Evolutionary conservation across 768 basidiomycete genomes (phyloP), one percentile per base, ranked within the genome.

Genomic region (Hericium alpestre): DNA sequence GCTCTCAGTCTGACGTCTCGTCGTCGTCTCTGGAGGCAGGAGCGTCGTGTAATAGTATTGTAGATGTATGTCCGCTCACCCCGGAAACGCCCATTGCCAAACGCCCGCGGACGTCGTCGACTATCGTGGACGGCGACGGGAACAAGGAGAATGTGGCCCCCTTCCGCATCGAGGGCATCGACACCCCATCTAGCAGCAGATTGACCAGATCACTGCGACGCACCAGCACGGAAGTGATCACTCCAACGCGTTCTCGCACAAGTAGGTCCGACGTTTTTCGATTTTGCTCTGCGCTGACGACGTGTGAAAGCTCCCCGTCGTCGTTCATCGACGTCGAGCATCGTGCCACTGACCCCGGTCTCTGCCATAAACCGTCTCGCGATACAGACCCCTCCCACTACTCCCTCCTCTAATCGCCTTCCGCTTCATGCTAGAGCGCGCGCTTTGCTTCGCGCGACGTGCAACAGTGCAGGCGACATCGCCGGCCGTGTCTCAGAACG

Each of bases 141-240:
- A 89, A 89, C 69, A 89, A 89, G 73, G 87, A 89, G 68, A 89
- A 89, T 63, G 76, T 88, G 16, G 84, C 86, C n/a, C 87, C 87
- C 1, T 76, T 78, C 61, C 69, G 68, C 49, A 60, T 65, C 37
- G 74, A 78, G 49, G 59, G 67, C 12, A 73, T 66, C 46, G 68
- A 65, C 41, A 51, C 61, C 11, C 56, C 74, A n/a, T 16, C 20
- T 25, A 37, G 49, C 25, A 37, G 49, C 5, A 20, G 49, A 51
- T 8, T 15, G 9, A 9, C 6, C 4, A 72, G 80, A 57, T 69
- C 72, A 16, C 64, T 74, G 25, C 68, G 76, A 22, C 70, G 73
- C 9, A 70, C 70, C 8, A 74, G 66, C 41, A 71, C 71, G 13
- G 73, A 69, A 57, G 32, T 60, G 37, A 55, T 65, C 18, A 64